Conservation (phyloP, 2,329 filamentous ascomycete genomes). For the Venturia carpophila region DNA sequence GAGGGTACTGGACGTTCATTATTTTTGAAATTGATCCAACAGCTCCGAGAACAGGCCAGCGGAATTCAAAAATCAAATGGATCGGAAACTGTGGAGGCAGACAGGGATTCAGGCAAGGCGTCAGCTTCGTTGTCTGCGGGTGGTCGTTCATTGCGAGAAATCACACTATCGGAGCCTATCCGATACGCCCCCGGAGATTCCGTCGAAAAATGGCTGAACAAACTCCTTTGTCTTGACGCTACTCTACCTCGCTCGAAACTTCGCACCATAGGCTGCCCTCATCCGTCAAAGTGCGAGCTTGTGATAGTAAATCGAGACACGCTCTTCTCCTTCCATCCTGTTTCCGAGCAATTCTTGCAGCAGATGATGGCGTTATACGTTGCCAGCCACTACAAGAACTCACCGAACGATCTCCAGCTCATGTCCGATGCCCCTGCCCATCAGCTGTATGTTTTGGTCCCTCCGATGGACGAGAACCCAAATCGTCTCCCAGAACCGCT, state of each 20-base stretch:
- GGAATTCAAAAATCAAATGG: slow-evolving; percentile 49
- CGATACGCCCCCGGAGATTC: slow-evolving; percentile 84
- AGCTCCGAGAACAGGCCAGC: slow-evolving; percentile 86
- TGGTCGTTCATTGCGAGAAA: slow-evolving; percentile 79
- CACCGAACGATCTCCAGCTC: slow-evolving; percentile 93
- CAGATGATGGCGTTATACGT: slow-evolving; percentile 98
- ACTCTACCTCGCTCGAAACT: slow-evolving; percentile 72
- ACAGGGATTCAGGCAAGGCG: slow-evolving; percentile 67
- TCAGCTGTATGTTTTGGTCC: slow-evolving; percentile 88
- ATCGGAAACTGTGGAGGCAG: slow-evolving; percentile 57
- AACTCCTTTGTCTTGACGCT: slow-evolving; percentile 84
- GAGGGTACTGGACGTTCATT: slow-evolving; percentile 93
- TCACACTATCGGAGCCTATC: slow-evolving; percentile 88
- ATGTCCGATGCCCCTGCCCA: slow-evolving; percentile 98
- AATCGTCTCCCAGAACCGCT: slow-evolving; percentile 80
- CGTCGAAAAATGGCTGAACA: slow-evolving; percentile 96
- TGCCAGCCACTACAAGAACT: slow-evolving; percentile 96
- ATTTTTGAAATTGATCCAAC: slow-evolving; percentile 93
- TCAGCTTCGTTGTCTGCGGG: slow-evolving; percentile 33
- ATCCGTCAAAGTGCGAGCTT: slow-evolving; percentile 85
- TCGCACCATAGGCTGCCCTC: slow-evolving; percentile 70
- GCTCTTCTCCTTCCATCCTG: slow-evolving; percentile 93
- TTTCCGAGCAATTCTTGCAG: slow-evolving; percentile 94
- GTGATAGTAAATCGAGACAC: slow-evolving; percentile 94
- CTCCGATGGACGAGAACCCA: slow-evolving; percentile 65